These are phyloP conservation scores for Ogataea nitratoaversa DNA, from an alignment of 805 yeast species.

Conservation along the genomic window DNA sequence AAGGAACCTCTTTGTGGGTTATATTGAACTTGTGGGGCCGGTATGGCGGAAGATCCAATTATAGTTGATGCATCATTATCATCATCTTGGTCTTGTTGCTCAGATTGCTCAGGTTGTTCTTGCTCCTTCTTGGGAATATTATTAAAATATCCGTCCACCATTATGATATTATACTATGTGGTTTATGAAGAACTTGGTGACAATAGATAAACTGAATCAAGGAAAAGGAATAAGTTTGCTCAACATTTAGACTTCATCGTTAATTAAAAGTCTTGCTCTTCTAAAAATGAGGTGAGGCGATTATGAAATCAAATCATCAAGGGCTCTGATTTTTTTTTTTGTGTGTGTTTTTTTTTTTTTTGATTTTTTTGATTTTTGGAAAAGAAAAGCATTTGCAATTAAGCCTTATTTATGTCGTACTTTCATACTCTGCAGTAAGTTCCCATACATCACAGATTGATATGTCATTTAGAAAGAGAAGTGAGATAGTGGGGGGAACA, in stretches of 20 bases:
- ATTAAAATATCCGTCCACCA: too few species aligned
- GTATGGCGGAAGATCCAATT: conserved; percentile 7
- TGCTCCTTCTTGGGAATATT: conserved; percentile 1
- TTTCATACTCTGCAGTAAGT: too few species aligned
- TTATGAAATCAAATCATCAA: too few species aligned
- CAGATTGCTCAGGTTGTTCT: background rate
- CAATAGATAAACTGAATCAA: too few species aligned
- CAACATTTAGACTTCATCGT: too few species aligned
- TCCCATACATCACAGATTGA: background rate
- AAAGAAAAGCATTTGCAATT: too few species aligned
- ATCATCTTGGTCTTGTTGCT: conserved; percentile 1
- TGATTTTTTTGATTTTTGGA: background rate
- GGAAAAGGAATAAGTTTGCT: too few species aligned
- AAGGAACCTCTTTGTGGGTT: conserved; percentile 17
- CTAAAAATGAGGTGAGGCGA: background rate
- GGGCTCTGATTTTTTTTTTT: too few species aligned
- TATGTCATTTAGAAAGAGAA: conserved; percentile 62
- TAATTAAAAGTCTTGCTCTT: too few species aligned
- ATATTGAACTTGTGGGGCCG: conserved; percentile 15
- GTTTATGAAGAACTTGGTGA: too few species aligned
- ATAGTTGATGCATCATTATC: conserved; percentile 22
- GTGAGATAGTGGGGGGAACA: conserved; percentile 39
- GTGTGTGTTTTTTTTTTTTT: background rate
- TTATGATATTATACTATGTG: too few species aligned
- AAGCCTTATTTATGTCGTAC: too few species aligned